Evolutionary conservation across 257 asterid species (phyloP), one percentile per base, ranked within the genome.

Genomic region (Henckelia pumila): DNA sequence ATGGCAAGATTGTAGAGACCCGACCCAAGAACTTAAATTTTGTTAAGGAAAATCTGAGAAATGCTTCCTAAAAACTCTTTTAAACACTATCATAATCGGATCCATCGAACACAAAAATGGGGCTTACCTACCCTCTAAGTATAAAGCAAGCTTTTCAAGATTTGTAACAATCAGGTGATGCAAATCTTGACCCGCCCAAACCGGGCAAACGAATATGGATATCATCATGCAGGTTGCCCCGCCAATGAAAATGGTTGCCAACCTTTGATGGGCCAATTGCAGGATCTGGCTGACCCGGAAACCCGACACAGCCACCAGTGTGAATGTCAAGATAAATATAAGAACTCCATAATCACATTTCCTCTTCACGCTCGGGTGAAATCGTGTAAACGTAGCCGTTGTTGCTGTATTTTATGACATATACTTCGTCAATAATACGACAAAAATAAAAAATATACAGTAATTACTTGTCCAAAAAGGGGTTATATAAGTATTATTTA

Each of bases 111-210:
- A 40, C 50, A 3, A 40, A 2, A 40, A 40, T 40, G n/a, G 17
- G 50, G 17, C 50, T 10, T 63, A 76, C 87, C 83, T 63, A 76
- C 87, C 83, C 77, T 79, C 74, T 20, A 82, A 59, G 66, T 68
- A 77, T 25, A 0, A 59, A 8, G 82, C 79, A n/a, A 82, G 71
- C 19, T 82, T 82, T 20, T 79, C 77, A 7, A 82, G 30, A 57
- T 82, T 75, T 16, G 28, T 3, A 64, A 64, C 29, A 16, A 73
- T 0, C 21, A 77, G 64, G 13, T 74, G 66, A 53, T 82, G 87
- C 44, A 82, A 75, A 74, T 82, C 84, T 69, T 82, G 67, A 3
- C 87, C 87, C 4, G 87, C 87, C 87, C 87, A 82, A 2, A 73
- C 87, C 0, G 87, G 87, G 49, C 67, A 77, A 33, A 77, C 40